A percentile compares a stretch with the other conserved stretches of the same genome.
Conservation (phyloP, 2,329 filamentous ascomycete species). For the Nemania diffusa region DNA sequence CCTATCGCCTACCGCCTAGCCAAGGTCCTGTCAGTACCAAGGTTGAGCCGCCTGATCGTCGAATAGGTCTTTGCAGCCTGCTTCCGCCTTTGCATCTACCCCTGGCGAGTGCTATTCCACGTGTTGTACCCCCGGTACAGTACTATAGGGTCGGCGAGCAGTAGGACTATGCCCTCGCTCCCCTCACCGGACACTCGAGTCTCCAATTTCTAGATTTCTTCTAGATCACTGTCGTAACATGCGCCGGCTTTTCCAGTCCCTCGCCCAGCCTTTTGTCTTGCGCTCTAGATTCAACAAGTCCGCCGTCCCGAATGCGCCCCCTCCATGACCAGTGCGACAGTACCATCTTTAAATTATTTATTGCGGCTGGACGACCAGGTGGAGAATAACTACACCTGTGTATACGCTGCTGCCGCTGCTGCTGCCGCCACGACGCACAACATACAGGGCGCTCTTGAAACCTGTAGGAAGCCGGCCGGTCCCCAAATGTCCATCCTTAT, state of each 20-base stretch:
- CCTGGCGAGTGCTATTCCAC: constrained; percentile 34
- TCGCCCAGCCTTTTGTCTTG: constrained; percentile 35
- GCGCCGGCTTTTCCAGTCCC: constrained; percentile 40
- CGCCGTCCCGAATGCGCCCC: constrained; percentile 41
- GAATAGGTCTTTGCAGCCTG: constrained; percentile 30
- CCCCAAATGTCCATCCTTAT: constrained; percentile 46
- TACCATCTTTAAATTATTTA: constrained; percentile 36
- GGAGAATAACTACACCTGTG: constrained; percentile 37
- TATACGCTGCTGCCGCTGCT: constrained; percentile 37
- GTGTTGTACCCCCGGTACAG: constrained; percentile 28
- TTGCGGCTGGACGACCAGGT: constrained; percentile 43
- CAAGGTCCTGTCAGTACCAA: not conserved
- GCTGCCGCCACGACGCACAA: constrained; percentile 37
- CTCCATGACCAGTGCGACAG: constrained; percentile 44
- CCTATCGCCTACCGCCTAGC: constrained; percentile 5
- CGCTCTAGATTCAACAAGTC: constrained; percentile 24
- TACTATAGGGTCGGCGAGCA: constrained; percentile 30
- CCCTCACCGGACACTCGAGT: constrained; percentile 22
- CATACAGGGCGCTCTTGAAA: constrained; percentile 34
- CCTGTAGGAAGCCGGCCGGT: constrained; percentile 39
- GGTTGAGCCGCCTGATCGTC: constrained; percentile 20
- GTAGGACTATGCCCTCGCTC: constrained; percentile 28
- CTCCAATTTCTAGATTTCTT: constrained; percentile 33
- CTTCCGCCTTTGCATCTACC: constrained; percentile 31
- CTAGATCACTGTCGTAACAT: constrained; percentile 38